These are phyloP conservation scores for Sindora glabra DNA, from an alignment of 306 rosid genomes.

Conservation along the genomic window DNA sequence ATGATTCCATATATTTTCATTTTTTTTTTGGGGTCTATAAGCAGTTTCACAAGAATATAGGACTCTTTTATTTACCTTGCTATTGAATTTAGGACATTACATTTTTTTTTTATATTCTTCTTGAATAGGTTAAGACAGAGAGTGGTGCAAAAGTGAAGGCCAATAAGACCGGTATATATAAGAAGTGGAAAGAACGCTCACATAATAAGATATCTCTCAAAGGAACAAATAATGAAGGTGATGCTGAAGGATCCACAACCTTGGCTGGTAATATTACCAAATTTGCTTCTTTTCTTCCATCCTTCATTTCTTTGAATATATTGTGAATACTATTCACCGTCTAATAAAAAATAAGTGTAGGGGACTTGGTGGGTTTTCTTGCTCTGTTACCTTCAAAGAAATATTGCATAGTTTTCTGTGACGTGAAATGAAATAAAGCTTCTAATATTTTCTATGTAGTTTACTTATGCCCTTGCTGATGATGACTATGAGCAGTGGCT, in stretches of 20 bases:
- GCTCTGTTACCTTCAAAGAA: too few relatives aligned
- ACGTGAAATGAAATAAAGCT: not conserved
- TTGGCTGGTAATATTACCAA: conserved; percentile 32
- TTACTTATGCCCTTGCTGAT: too few relatives aligned
- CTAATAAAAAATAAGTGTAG: too few relatives aligned
- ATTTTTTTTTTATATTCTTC: conserved; percentile 3
- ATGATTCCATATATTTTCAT: too few relatives aligned
- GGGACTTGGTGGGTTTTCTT: too few relatives aligned
- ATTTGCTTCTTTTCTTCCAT: conserved; percentile 1
- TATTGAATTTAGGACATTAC: not conserved
- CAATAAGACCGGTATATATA: conserved; percentile 78
- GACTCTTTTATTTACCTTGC: not conserved
- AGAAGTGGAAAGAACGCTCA: conserved; percentile 79
- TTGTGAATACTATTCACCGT: too few relatives aligned
- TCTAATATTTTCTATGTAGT: not conserved
- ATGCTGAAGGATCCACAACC: conserved; percentile 32
- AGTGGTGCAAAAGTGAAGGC: conserved; percentile 78
- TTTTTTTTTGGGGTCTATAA: too few relatives aligned
- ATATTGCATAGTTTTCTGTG: too few relatives aligned
- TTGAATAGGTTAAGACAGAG: conserved; percentile 66
- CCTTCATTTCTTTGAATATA: not conserved
- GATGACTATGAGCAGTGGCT: too few relatives aligned
- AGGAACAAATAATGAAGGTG: conserved; percentile 45
- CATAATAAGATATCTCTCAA: conserved; percentile 54
- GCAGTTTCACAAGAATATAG: not conserved